Percentiles rank a stretch among this genome's conserved stretches.
Conservation (phyloP, 2,329 filamentous ascomycete genomes). For the Byssochlamys sp. region DNA sequence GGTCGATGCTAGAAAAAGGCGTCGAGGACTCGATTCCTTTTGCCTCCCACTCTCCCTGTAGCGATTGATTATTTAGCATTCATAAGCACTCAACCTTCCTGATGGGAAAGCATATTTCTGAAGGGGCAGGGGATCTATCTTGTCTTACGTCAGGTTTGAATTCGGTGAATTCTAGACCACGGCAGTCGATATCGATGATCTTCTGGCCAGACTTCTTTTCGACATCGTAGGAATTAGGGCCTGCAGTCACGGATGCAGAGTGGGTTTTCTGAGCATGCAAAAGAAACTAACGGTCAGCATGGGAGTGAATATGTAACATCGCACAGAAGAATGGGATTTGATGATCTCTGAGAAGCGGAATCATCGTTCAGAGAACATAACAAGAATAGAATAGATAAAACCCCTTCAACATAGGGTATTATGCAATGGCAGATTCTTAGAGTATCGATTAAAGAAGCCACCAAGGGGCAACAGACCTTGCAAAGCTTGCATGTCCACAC, state of each 20-base stretch:
- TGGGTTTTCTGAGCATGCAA: constrained; percentile 26
- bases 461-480: constrained; percentile 53
- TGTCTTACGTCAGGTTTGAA: constrained; percentile 73
- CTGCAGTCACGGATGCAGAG: constrained; percentile 70
- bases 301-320: neutral
- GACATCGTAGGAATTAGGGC: constrained; percentile 57
- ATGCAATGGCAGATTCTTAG: neutral
- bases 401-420: neutral
- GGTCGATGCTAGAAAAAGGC: constrained; percentile 71
- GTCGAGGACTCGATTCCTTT: constrained; percentile 71
- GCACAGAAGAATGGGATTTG: neutral
- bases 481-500: constrained; percentile 99
- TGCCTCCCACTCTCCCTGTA: constrained; percentile 77
- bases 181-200: constrained; percentile 84
- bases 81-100: neutral
- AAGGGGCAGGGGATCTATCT: neutral
- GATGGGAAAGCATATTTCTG: neutral
- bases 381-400: neutral
- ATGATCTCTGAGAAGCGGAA: neutral
- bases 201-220: constrained; percentile 52
- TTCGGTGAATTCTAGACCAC: constrained; percentile 81
- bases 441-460: neutral
- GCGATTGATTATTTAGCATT: neutral
- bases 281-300: neutral
- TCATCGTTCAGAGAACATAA: neutral